phyloP scores from a whole-genome alignment of 129 eudicot species.

The Flaveria brownii region DNA sequence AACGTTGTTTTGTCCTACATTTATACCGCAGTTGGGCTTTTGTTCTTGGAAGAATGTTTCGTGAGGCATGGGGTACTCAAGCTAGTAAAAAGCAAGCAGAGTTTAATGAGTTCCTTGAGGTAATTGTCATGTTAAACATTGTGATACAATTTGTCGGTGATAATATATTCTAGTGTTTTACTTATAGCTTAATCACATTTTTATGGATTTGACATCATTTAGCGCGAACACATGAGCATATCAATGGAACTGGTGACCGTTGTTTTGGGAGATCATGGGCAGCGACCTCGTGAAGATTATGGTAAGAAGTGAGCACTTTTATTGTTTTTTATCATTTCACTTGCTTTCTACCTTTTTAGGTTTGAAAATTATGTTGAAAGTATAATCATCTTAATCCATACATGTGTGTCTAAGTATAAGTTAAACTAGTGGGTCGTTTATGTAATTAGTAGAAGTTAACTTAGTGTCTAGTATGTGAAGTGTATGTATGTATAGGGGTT shows the following conservation, averaged over 20 bases:
- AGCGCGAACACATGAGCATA: constrained; percentile 75
- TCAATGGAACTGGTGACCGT: constrained; percentile 99
- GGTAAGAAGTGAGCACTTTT: constrained; percentile 45
- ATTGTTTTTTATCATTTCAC: constrained; percentile 13
- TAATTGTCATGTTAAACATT: constrained; percentile 22
- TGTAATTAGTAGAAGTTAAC: too few relatives aligned
- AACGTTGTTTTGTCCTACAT: constrained; percentile 42
- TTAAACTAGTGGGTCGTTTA: too few relatives aligned
- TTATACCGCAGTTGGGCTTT: constrained; percentile 97
- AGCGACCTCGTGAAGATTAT: constrained; percentile 89
- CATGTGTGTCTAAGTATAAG: too few relatives aligned
- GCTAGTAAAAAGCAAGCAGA: constrained; percentile 86
- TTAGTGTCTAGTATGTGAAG: too few relatives aligned
- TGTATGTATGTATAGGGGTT: too few relatives aligned
- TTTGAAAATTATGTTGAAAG: not conserved
- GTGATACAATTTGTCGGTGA: constrained; percentile 17
- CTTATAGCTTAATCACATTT: not conserved
- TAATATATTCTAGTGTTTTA: not conserved
- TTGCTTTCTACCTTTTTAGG: not conserved
- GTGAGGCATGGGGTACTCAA: constrained; percentile 85
- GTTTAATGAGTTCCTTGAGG: constrained; percentile 91
- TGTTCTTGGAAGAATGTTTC: constrained; percentile 87
- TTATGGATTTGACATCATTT: constrained; percentile 27
- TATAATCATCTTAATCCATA: too few relatives aligned
- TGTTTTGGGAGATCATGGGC: constrained; percentile 98